Percentiles rank a stretch among this genome's conserved stretches.
phyloP scores from a whole-genome alignment of 2,329 filamentous ascomycete genomes.

The Calonectria pseudoreteaudii region DNA sequence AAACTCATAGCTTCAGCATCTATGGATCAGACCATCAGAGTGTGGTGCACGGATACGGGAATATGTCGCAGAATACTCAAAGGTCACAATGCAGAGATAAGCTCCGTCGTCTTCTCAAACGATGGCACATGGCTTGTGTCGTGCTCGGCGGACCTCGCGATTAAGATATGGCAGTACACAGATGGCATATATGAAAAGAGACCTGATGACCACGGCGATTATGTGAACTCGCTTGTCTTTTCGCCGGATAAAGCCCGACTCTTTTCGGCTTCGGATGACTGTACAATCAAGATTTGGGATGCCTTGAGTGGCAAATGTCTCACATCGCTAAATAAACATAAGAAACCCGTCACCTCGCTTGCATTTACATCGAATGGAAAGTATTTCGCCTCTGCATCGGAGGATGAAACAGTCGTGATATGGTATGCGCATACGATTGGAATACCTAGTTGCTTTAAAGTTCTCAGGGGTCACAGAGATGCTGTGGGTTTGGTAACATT shows the following conservation, averaged over 20 bases:
- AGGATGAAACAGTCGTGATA: neutral
- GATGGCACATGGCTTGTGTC: neutral
- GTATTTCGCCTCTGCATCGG: neutral
- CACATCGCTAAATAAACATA: neutral
- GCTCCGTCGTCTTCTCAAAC: neutral
- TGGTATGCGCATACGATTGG: neutral
- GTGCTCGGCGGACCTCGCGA: neutral
- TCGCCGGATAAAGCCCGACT: neutral
- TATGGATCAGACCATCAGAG: neutral
- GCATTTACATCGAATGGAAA: neutral
- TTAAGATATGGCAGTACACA: neutral
- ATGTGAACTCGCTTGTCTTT: neutral
- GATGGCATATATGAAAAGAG: neutral
- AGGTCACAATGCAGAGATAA: neutral
- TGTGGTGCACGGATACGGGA: constrained; percentile 17
- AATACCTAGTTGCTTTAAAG: neutral
- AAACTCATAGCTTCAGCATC: constrained; percentile 19
- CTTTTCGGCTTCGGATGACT: neutral
- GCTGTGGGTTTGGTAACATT: neutral
- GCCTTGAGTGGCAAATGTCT: neutral
- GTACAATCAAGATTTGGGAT: neutral
- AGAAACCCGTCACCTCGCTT: neutral
- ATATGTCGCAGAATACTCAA: neutral
- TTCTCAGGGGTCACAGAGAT: neutral
- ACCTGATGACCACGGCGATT: neutral